These are phyloP conservation scores for Kurtzmaniella quercitrusa DNA, from an alignment of 1,139 yeast species.

Conservation along the genomic window DNA sequence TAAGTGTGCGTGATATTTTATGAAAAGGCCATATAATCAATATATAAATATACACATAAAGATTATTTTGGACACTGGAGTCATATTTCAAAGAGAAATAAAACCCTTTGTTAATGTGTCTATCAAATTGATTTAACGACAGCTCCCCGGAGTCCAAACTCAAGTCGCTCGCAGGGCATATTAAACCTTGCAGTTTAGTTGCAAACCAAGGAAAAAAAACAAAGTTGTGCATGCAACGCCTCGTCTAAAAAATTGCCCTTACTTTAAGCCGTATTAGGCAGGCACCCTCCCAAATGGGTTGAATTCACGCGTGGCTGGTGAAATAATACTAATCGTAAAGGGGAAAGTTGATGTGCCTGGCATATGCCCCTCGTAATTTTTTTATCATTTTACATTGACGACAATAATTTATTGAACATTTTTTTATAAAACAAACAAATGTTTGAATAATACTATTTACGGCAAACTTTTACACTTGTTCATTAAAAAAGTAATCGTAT, in stretches of 20 bases:
- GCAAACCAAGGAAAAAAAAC: background rate
- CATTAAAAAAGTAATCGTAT: background rate
- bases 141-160: no score
- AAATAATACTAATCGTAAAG: background rate
- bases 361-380: background rate
- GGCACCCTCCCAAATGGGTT: background rate
- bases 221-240: background rate
- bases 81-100: no score
- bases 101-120: no score
- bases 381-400: background rate
- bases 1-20: no score
- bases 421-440: background rate
- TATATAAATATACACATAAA: no score
- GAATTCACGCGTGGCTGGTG: background rate
- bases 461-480: background rate
- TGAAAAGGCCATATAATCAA: no score
- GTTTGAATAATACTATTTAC: background rate
- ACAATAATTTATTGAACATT: background rate
- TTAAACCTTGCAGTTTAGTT: background rate
- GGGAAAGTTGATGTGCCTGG: background rate
- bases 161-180: background rate
- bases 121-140: no score
- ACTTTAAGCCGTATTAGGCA: background rate
- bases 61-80: no score
- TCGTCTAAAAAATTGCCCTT: background rate